These are phyloP conservation scores for Sordaria brevicollis DNA, from an alignment of 495 filamentous ascomycete genomes.

Conservation along the genomic window DNA sequence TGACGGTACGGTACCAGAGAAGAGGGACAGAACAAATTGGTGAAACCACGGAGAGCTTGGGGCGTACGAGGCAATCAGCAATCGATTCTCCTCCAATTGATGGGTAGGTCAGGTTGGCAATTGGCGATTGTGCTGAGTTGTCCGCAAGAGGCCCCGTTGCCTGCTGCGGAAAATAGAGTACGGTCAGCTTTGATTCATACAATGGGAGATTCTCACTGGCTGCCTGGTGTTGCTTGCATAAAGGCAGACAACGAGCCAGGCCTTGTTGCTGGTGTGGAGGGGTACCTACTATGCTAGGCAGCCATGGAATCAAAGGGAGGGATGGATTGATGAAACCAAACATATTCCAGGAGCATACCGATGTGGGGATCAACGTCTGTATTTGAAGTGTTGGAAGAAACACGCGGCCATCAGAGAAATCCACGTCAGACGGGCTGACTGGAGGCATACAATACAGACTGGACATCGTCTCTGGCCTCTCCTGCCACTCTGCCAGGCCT, in stretches of 20 bases:
- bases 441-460: background rate
- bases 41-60: background rate
- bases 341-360: background rate
- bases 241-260: background rate
- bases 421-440: too few relatives aligned
- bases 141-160: background rate
- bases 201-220: background rate
- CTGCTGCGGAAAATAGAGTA: background rate
- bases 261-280: background rate
- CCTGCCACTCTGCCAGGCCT: background rate
- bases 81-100: background rate
- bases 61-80: background rate
- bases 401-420: background rate
- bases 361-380: background rate
- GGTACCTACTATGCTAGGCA: too few relatives aligned
- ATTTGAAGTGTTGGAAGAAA: background rate
- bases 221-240: background rate
- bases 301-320: background rate
- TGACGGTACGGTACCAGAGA: background rate
- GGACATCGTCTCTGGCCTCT: background rate
- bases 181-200: background rate
- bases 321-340: background rate
- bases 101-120: background rate
- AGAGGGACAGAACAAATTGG: background rate
- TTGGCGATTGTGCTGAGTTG: background rate